These are phyloP conservation scores for Coemansia sp. DNA, from an alignment of 192 early-diverging fungal species.

Conservation along the genomic window DNA sequence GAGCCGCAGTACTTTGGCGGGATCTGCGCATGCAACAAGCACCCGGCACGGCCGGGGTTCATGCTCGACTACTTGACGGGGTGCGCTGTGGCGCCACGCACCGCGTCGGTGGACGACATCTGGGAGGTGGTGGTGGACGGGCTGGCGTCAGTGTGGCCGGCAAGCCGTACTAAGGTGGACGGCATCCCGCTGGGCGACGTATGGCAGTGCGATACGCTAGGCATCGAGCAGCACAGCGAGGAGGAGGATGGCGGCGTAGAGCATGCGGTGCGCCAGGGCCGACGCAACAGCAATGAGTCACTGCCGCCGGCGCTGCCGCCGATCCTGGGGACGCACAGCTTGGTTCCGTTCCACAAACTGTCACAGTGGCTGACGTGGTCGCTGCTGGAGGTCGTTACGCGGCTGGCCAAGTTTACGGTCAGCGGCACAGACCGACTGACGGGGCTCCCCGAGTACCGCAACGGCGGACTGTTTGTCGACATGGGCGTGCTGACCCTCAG, in stretches of 20 bases:
- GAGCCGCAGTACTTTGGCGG: conserved; percentile 61
- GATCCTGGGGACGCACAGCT: conserved; percentile 25
- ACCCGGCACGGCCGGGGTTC: conserved; percentile 74
- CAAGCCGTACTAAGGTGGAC: conserved; percentile 72
- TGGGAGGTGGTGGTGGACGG: conserved; percentile 82
- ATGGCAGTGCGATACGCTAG: conserved; percentile 73
- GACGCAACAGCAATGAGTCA: too few relatives aligned
- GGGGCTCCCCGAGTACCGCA: conserved; percentile 82
- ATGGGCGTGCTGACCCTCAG: conserved; percentile 72
- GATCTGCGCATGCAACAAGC: conserved; percentile 22
- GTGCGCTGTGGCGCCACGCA: conserved; percentile 40
- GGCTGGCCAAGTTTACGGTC: conserved; percentile 53
- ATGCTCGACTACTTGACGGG: conserved; percentile 77
- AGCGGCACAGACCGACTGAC: conserved; percentile 69
- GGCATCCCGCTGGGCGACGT: conserved; percentile 85
- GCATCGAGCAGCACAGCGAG: background rate
- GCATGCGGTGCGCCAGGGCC: too few relatives aligned
- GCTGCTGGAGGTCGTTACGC: conserved; percentile 75
- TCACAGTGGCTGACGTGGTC: conserved; percentile 97
- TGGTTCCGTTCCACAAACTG: conserved; percentile 89
- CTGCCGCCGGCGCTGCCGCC: conserved; percentile 5
- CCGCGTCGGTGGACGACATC: conserved; percentile 66
- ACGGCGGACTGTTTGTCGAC: conserved; percentile 88
- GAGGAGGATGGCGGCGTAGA: background rate
- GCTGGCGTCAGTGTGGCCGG: conserved; percentile 82